Conservation (phyloP, 2,329 filamentous ascomycete species). For the Talaromyces rugulosus region DNA sequence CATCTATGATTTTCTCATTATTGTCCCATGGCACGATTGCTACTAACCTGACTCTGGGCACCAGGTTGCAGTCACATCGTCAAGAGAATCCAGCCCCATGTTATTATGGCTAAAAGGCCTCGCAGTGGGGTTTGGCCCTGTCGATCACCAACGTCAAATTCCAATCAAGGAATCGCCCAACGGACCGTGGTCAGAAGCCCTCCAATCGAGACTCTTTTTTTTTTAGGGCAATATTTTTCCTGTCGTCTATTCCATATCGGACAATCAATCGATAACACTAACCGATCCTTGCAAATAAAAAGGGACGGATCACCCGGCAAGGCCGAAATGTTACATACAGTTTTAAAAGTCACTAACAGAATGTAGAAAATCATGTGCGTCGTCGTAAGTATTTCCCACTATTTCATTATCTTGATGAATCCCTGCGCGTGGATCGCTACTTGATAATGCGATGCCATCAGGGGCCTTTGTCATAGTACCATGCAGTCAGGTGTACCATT, state of each 20-base stretch:
- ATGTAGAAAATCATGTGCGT: background rate
- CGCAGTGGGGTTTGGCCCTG: background rate
- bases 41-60: background rate
- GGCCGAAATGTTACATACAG: background rate
- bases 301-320: background rate
- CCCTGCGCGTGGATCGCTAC: background rate
- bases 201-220: background rate
- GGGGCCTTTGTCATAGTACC: background rate
- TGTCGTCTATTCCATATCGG: background rate
- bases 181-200: background rate
- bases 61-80: conserved; percentile 1
- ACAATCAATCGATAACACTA: background rate
- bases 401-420: background rate
- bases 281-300: background rate
- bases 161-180: background rate
- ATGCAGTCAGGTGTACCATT: background rate
- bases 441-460: background rate
- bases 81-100: background rate
- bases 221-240: background rate
- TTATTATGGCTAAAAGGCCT: background rate
- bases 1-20: background rate
- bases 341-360: background rate
- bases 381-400: background rate
- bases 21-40: background rate
- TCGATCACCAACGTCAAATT: background rate